Evolutionary conservation across 768 basidiomycete species (phyloP).

Genomic region (Mycena epipterygia): DNA sequence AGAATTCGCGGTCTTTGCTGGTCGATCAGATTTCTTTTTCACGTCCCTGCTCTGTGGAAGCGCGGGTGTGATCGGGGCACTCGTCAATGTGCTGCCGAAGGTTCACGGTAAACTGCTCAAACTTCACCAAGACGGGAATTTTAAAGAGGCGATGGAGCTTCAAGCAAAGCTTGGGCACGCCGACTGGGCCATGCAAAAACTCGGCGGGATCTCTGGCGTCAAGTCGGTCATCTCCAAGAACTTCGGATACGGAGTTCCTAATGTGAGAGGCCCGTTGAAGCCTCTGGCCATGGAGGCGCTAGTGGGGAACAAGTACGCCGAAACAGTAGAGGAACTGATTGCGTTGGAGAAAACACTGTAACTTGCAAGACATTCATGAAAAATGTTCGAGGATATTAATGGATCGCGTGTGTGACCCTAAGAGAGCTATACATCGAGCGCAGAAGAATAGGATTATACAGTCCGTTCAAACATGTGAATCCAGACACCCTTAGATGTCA

Average conservation of each 20-base stretch:
- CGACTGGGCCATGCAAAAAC: constrained; percentile 73
- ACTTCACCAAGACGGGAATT: constrained; percentile 65
- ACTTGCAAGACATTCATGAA: no score
- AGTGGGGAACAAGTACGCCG: constrained; percentile 54
- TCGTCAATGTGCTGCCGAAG: constrained; percentile 74
- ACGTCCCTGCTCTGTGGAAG: constrained; percentile 73
- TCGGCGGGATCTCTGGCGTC: constrained; percentile 78
- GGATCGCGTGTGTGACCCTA: not conserved
- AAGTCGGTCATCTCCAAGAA: constrained; percentile 73
- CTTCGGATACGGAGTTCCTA: constrained; percentile 72
- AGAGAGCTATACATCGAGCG: not conserved
- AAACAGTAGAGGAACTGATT: constrained; percentile 60
- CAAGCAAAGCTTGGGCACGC: constrained; percentile 75
- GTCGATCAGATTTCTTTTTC: constrained; percentile 78
- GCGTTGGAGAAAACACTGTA: constrained; percentile 57
- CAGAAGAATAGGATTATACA: constrained; percentile 2
- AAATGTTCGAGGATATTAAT: constrained; percentile 3
- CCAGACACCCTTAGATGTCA: constrained; percentile 36
- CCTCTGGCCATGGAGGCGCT: constrained; percentile 53
- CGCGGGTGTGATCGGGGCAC: constrained; percentile 75
- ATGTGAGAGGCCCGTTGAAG: constrained; percentile 66
- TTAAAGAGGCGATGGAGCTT: constrained; percentile 70
- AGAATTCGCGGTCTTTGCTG: constrained; percentile 81
- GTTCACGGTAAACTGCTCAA: constrained; percentile 64
- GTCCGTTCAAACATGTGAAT: constrained; percentile 15